Conservation (phyloP, 2,329 filamentous ascomycete species). For the Fusarium torreyae region DNA sequence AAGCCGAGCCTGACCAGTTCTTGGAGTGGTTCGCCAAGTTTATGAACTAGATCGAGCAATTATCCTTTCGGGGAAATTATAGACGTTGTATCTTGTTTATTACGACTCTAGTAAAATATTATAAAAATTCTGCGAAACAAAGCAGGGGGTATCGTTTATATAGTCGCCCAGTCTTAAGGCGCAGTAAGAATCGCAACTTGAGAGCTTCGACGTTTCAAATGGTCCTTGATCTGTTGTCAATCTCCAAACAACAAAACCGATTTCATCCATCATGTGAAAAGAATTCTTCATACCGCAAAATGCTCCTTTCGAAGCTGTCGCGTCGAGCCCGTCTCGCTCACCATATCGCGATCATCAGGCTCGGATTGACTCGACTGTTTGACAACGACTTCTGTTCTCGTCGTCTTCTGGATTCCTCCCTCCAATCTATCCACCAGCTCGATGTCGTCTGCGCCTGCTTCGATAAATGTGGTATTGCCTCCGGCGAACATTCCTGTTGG, state of each 20-base stretch:
- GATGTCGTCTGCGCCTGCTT: conserved; percentile 44
- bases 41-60: conserved; percentile 8
- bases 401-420: conserved; percentile 48
- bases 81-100: not conserved
- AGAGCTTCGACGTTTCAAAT: not conserved
- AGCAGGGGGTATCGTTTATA: conserved; percentile 27
- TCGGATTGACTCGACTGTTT: conserved; percentile 40
- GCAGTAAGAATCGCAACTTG: not conserved
- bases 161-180: not conserved
- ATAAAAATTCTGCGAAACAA: not conserved
- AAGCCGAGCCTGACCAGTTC: conserved; percentile 32
- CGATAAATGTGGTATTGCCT: conserved; percentile 44
- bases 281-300: conserved; percentile 32
- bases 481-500: conserved; percentile 43
- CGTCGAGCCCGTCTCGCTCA: conserved; percentile 45
- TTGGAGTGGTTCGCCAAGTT: conserved; percentile 34
- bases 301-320: conserved; percentile 42
- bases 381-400: conserved; percentile 44
- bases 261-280: not conserved
- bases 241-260: not conserved
- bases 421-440: conserved; percentile 34
- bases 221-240: conserved; percentile 5
- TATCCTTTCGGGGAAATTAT: too few species aligned
- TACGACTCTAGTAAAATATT: not conserved
- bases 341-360: conserved; percentile 42